Evolutionary conservation across 352 stramenopile genomes (phyloP).

Genomic region (Pythium dissotocum): DNA sequence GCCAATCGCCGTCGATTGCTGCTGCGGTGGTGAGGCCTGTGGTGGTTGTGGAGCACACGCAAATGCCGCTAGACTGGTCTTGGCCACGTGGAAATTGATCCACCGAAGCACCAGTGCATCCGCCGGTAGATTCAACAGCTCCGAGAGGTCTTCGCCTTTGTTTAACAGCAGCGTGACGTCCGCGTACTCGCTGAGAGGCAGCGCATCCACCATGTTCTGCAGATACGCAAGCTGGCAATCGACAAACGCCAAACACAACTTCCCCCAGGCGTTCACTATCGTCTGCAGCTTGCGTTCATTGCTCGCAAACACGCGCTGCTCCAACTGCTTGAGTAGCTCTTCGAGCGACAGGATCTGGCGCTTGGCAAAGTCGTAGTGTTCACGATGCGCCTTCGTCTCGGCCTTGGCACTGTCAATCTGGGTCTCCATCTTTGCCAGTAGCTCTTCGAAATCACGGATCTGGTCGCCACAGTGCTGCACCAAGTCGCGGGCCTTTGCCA

Average conservation of each 20-base stretch:
- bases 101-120: constrained; percentile 68
- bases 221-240: constrained; percentile 54
- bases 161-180: constrained; percentile 42
- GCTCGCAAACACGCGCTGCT: constrained; percentile 45
- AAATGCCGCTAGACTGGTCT: constrained; percentile 20
- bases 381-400: constrained; percentile 47
- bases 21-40: background rate
- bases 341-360: constrained; percentile 57
- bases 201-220: constrained; percentile 60
- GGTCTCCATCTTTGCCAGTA: constrained; percentile 44
- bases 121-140: constrained; percentile 48
- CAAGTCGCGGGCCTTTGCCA: constrained; percentile 34
- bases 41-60: background rate
- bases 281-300: constrained; percentile 61
- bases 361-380: constrained; percentile 64
- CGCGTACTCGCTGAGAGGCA: constrained; percentile 42
- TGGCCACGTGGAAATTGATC: constrained; percentile 67
- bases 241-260: constrained; percentile 58
- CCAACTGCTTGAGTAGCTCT: constrained; percentile 52
- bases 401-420: constrained; percentile 55
- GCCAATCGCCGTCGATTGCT: constrained; percentile 15
- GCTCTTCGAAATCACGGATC: constrained; percentile 51
- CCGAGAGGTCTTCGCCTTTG: constrained; percentile 57
- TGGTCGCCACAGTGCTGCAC: constrained; percentile 54
- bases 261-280: constrained; percentile 67